These are phyloP conservation scores for Penicillium nucicola DNA, from an alignment of 495 filamentous ascomycete species.

Conservation along the genomic window DNA sequence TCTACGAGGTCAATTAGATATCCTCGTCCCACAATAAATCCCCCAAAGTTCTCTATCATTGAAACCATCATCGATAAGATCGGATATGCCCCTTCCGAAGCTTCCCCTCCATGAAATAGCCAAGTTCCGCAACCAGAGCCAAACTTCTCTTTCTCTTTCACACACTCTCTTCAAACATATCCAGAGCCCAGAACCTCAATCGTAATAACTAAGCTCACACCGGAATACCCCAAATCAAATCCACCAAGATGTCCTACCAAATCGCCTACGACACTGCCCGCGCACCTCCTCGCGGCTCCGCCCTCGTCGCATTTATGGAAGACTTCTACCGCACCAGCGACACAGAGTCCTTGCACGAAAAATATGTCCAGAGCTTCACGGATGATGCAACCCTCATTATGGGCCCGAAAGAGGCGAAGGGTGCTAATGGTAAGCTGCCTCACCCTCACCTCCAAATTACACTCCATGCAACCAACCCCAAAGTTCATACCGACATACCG, in stretches of 20 bases:
- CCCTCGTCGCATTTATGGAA: slow-evolving; percentile 49
- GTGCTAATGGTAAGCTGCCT: slow-evolving; percentile 43
- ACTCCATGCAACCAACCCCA: background rate
- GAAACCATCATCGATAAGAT: slow-evolving; percentile 15
- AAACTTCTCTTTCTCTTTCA: background rate
- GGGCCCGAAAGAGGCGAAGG: slow-evolving; percentile 49
- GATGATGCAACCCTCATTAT: slow-evolving; percentile 55
- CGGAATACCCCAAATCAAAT: background rate
- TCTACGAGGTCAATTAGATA: background rate
- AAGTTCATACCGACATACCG: too few relatives aligned
- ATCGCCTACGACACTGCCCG: slow-evolving; percentile 31
- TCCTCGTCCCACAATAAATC: background rate
- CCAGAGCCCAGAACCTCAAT: background rate
- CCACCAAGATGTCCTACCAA: slow-evolving; percentile 35
- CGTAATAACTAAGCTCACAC: background rate
- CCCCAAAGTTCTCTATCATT: background rate
- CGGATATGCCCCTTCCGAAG: slow-evolving; percentile 19
- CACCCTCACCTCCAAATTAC: too few relatives aligned
- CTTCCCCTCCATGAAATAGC: slow-evolving; percentile 11
- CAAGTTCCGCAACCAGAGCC: slow-evolving; percentile 1
- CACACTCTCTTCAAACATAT: background rate
- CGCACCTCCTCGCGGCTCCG: slow-evolving; percentile 27
- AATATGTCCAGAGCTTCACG: slow-evolving; percentile 55
- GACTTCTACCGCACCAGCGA: slow-evolving; percentile 59
- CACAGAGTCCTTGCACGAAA: slow-evolving; percentile 51